Conservation (phyloP, 2,329 filamentous ascomycete species). For the Monilinia fructigena region DNA sequence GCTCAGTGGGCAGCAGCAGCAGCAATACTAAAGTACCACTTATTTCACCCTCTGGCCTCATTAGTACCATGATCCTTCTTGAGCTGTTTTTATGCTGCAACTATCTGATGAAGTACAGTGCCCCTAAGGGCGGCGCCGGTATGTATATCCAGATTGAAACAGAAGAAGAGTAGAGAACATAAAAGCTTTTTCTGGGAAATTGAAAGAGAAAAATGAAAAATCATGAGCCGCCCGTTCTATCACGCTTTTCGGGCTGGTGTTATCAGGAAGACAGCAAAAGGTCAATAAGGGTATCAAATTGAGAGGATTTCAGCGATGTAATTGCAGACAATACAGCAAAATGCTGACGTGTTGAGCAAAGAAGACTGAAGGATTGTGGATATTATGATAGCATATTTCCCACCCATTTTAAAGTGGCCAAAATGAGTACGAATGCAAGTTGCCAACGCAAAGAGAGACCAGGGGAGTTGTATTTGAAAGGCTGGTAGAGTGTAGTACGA, state of each 20-base stretch:
- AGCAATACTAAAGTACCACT: background rate
- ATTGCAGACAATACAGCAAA: background rate
- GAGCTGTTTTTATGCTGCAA: constrained; percentile 16
- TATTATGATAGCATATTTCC: background rate
- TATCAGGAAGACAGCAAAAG: too few species aligned
- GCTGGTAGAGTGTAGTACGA: too few species aligned
- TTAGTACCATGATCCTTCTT: constrained; percentile 8
- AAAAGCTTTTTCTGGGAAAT: background rate
- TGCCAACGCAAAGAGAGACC: background rate
- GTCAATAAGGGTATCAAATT: background rate
- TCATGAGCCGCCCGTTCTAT: background rate
- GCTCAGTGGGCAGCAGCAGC: background rate
- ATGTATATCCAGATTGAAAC: background rate
- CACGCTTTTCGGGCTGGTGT: background rate
- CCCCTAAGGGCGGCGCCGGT: constrained; percentile 10
- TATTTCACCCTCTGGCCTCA: background rate
- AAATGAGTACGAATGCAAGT: background rate
- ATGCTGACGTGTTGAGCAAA: background rate
- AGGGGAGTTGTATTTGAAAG: background rate
- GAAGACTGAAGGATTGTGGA: background rate
- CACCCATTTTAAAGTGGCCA: background rate
- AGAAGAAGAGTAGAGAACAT: constrained; percentile 9
- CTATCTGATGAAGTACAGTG: constrained; percentile 10
- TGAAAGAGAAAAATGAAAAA: background rate
- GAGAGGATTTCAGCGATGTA: too few species aligned